Evolutionary conservation across 202 grass and related monocot species (phyloP).

Genomic region (Zoysia matrella): DNA sequence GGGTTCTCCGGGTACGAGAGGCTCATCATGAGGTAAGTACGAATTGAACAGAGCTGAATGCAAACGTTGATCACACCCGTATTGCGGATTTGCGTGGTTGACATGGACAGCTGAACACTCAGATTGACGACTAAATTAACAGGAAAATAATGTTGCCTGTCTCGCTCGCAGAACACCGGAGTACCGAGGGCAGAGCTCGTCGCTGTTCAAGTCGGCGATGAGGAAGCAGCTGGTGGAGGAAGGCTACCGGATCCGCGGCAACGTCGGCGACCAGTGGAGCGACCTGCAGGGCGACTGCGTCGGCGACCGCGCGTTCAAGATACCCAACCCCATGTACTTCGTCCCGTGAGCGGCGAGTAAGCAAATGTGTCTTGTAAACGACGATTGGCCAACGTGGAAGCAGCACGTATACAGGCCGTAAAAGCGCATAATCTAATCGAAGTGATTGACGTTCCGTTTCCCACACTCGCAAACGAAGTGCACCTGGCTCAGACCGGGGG

Average conservation of each 20-base stretch:
- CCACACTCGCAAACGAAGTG: neutral
- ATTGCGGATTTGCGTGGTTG: neutral
- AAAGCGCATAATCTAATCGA: neutral
- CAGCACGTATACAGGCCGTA: too few species aligned
- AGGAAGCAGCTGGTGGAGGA: conserved; percentile 78
- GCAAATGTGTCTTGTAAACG: too few species aligned
- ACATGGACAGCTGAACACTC: conserved; percentile 5
- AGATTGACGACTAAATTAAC: neutral
- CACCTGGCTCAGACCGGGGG: too few species aligned
- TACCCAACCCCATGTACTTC: conserved; percentile 98
- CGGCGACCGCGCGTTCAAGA: conserved; percentile 87
- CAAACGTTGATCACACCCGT: neutral
- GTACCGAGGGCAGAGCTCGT: conserved; percentile 68
- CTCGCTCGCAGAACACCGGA: conserved; percentile 47
- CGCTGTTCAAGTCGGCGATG: conserved; percentile 74
- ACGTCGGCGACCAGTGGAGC: conserved; percentile 97
- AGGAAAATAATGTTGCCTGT: neutral
- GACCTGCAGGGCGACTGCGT: conserved; percentile 75
- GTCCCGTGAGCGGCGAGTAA: conserved; percentile 53
- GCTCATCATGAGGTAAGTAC: conserved; percentile 80
- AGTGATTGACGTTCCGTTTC: neutral
- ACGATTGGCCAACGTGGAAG: too few species aligned
- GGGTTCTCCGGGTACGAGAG: conserved; percentile 78
- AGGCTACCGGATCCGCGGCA: conserved; percentile 82
- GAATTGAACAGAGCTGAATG: too few species aligned